These are phyloP conservation scores for Diaporthe destruens DNA, from an alignment of 2,329 filamentous ascomycete genomes.

Conservation along the genomic window DNA sequence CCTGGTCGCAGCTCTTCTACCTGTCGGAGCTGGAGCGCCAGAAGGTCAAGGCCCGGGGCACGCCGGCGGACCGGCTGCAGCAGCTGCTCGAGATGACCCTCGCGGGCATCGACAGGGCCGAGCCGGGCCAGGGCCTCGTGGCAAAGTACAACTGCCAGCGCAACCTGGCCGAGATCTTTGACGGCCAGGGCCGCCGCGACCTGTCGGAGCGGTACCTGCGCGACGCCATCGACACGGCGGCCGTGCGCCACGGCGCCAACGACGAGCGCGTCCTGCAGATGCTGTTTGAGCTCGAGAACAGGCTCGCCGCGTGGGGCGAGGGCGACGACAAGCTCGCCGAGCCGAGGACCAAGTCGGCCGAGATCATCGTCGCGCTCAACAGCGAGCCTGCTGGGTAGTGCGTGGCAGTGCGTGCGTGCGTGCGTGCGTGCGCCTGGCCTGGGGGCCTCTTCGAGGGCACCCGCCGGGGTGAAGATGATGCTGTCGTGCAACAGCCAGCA, in stretches of 20 bases:
- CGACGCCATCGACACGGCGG: conserved; percentile 24
- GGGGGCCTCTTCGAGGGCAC: too few species aligned
- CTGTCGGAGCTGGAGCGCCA: conserved; percentile 41
- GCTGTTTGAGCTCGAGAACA: conserved; percentile 36
- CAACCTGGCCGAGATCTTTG: conserved; percentile 31
- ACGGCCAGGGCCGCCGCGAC: conserved; percentile 11
- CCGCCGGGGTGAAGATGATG: too few species aligned
- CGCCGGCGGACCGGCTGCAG: conserved; percentile 22
- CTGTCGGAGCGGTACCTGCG: conserved; percentile 30
- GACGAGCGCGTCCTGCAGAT: conserved; percentile 22
- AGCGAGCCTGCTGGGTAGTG: conserved; percentile 12
- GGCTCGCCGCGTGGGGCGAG: conserved; percentile 37
- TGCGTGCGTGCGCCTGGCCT: too few species aligned
- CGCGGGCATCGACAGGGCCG: background rate
- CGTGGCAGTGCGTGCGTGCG: too few species aligned
- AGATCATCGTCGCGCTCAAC: conserved; percentile 22
- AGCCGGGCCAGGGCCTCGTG: background rate
- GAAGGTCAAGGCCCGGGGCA: conserved; percentile 31
- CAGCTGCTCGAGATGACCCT: conserved; percentile 28
- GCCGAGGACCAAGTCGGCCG: background rate
- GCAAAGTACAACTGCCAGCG: conserved; percentile 38
- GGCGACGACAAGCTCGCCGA: conserved; percentile 30
- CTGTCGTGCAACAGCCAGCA: background rate
- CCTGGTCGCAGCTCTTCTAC: conserved; percentile 34
- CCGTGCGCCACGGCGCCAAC: conserved; percentile 4